phyloP scores from a whole-genome alignment of 1,284 basidiomycete genomes.

The Microbotryomycetes sp. region DNA sequence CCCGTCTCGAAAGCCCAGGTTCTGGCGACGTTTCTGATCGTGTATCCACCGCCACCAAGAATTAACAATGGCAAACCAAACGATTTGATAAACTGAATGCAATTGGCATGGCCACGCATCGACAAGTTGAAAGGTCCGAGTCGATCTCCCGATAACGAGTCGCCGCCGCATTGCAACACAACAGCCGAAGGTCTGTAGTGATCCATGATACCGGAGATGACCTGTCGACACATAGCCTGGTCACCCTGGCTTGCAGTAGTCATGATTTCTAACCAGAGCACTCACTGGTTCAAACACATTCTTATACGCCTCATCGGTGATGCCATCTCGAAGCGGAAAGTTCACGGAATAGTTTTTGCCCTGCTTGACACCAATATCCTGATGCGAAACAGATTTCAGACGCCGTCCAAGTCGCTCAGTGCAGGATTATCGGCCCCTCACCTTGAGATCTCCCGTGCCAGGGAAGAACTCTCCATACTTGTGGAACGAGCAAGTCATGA shows the following conservation, averaged over 20 bases:
- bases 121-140: constrained; percentile 94
- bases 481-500: constrained; percentile 98
- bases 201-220: constrained; percentile 91
- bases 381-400: background rate
- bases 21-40: constrained; percentile 93
- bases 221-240: constrained; percentile 49
- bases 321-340: constrained; percentile 90
- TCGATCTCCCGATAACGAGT: constrained; percentile 94
- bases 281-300: constrained; percentile 89
- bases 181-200: constrained; percentile 92
- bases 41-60: constrained; percentile 96
- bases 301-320: constrained; percentile 92
- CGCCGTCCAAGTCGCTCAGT: background rate
- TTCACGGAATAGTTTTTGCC: constrained; percentile 91
- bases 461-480: constrained; percentile 99
- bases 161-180: constrained; percentile 97
- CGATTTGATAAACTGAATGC: constrained; percentile 93
- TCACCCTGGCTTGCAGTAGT: constrained; percentile 1
- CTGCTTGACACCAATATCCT: constrained; percentile 88
- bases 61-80: constrained; percentile 89
- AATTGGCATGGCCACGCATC: constrained; percentile 96
- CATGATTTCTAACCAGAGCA: constrained; percentile 16
- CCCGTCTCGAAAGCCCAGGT: constrained; percentile 99
- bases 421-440: constrained; percentile 43
- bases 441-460: constrained; percentile 90